Evolutionary conservation across 2,329 filamentous ascomycete species (phyloP).

Genomic region (Diaporthe destruens): DNA sequence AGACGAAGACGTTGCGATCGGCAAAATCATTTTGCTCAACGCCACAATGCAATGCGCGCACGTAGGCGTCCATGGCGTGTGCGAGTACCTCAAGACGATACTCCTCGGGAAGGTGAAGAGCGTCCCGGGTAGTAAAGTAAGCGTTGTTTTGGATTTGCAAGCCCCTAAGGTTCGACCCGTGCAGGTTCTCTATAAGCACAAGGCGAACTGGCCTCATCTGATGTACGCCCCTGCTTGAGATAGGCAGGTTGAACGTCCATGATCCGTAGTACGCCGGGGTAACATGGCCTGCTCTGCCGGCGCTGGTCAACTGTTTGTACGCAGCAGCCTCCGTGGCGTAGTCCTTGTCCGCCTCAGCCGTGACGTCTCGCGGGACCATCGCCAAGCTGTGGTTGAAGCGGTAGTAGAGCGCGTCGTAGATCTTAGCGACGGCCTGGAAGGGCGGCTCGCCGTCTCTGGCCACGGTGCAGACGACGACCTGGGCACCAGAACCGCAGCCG

Average conservation of each 20-base stretch:
- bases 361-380: background rate
- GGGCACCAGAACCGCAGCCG: background rate
- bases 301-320: background rate
- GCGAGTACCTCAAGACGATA: background rate
- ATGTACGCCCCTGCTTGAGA: background rate
- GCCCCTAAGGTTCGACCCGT: background rate
- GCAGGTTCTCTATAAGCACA: background rate
- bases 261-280: background rate
- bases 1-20: background rate
- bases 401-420: background rate
- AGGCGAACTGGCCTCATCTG: background rate
- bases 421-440: too few relatives aligned
- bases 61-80: background rate
- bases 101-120: background rate
- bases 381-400: background rate
- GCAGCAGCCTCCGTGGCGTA: background rate
- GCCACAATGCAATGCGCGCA: slow-evolving; percentile 7
- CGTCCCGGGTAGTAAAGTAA: background rate
- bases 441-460: background rate
- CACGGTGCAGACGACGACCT: slow-evolving; percentile 3
- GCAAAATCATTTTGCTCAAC: slow-evolving; percentile 12
- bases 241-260: background rate
- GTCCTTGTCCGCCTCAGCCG: slow-evolving; percentile 4
- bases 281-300: background rate
- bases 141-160: too few relatives aligned